These are phyloP conservation scores for Aspergillus luchuensis DNA, from an alignment of 2,329 filamentous ascomycete species.

Conservation along the genomic window DNA sequence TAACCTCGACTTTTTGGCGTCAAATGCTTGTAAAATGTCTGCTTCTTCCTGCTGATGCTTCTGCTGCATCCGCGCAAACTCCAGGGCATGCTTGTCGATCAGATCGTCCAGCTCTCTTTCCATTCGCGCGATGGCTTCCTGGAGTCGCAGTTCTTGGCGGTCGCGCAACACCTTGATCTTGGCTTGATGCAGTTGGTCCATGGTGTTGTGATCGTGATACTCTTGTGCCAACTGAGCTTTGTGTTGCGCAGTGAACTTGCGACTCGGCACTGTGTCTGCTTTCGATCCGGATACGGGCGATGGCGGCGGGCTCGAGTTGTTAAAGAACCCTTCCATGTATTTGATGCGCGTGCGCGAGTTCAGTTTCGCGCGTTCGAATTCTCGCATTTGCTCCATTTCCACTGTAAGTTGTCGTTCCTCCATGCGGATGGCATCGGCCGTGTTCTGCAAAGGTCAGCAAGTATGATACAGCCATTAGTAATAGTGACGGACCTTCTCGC, in stretches of 20 bases:
- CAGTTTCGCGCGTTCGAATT: constrained; percentile 47
- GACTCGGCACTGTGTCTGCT: constrained; percentile 27
- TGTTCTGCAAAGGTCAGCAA: constrained; percentile 35
- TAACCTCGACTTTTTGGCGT: constrained; percentile 37
- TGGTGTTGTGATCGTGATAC: constrained; percentile 45
- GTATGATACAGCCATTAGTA: not conserved
- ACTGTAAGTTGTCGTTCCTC: constrained; percentile 48
- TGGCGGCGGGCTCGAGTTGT: constrained; percentile 41
- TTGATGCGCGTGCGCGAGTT: constrained; percentile 48
- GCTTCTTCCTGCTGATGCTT: constrained; percentile 39
- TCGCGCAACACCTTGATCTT: constrained; percentile 52
- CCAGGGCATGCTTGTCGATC: constrained; percentile 35
- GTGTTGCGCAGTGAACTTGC: constrained; percentile 44
- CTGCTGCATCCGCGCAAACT: constrained; percentile 37
- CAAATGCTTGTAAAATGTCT: constrained; percentile 33
- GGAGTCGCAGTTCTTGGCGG: constrained; percentile 46
- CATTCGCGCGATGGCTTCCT: constrained; percentile 43
- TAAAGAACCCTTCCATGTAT: constrained; percentile 52
- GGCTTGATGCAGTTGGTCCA: constrained; percentile 47
- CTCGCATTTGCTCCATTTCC: constrained; percentile 48
- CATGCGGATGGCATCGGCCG: constrained; percentile 35
- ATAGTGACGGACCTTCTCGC: constrained; percentile 37
- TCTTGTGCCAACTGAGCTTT: constrained; percentile 48
- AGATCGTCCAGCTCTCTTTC: constrained; percentile 42
- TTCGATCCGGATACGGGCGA: constrained; percentile 29